Conservation (phyloP, 2,329 filamentous ascomycete species). For the Nigrograna mackinnonii region DNA sequence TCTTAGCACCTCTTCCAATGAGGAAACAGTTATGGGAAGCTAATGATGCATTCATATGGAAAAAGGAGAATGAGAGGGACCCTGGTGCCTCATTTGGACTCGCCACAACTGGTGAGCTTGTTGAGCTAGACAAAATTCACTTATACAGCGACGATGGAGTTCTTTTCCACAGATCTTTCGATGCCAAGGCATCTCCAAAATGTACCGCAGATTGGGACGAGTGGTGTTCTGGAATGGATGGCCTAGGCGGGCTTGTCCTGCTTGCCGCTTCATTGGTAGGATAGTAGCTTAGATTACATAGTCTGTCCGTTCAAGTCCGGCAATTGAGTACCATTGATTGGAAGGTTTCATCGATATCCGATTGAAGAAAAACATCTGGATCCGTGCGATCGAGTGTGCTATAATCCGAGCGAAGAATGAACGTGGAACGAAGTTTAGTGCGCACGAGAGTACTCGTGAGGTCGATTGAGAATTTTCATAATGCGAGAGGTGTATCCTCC, state of each 20-base stretch:
- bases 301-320: too few species aligned
- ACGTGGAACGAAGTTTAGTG: too few species aligned
- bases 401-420: too few species aligned
- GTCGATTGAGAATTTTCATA: too few species aligned
- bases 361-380: too few species aligned
- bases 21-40: slow-evolving; percentile 52
- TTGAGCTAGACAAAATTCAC: slow-evolving; percentile 28
- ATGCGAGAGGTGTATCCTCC: too few species aligned
- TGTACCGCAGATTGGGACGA: slow-evolving; percentile 44
- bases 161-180: slow-evolving; percentile 12
- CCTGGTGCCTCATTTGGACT: slow-evolving; percentile 29
- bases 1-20: slow-evolving; percentile 48
- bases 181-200: slow-evolving; percentile 12
- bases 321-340: too few species aligned
- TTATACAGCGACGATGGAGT: slow-evolving; percentile 24
- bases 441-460: too few species aligned
- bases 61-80: slow-evolving; percentile 29
- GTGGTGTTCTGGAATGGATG: slow-evolving; percentile 53
- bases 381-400: too few species aligned
- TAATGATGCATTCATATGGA: slow-evolving; percentile 38
- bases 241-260: slow-evolving; percentile 50
- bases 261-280: slow-evolving; percentile 44
- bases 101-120: slow-evolving; percentile 35
- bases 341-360: too few species aligned
- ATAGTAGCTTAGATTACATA: slow-evolving; percentile 2